Base-by-base conservation (phyloP, 768 basidiomycete species). In the Cyclocybe aegerita region DNA sequence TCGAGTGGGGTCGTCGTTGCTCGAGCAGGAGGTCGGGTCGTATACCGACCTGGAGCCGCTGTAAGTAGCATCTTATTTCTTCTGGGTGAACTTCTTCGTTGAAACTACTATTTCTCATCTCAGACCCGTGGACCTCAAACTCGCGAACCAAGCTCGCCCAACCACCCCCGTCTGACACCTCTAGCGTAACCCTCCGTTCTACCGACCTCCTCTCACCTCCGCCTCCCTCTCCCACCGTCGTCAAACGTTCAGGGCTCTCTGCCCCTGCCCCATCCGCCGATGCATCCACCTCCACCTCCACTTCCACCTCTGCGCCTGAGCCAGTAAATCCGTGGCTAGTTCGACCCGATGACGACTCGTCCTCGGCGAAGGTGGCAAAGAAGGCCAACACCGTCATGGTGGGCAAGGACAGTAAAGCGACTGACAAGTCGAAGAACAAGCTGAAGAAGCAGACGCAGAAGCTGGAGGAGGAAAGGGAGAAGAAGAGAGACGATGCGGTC, bases 291-390 rank as follows among this genome's bases (percentile, higher is more conserved):
- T 23, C 23, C 23, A 23, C 23, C 23, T 23, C 23, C n/a, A n/a
- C n/a, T n/a, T 43, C 65, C 4, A 23, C 23, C 23, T 23, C 23
- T 4, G 4, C 23, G 3, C 4, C 23, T 23, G 23, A 23, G 23
- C 4, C 23, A 23, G 23, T 23, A 50, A 98, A 98, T 65, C 95
- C 95, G 8, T 98, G 96, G 93, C 84, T 97, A 12, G 68, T 70
- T 1, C 70, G 70, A 8, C 60, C 63, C 6, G 43, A 72, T 1
- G 60, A 74, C 3, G 30, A 46, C 6, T 51, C 56, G 7, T 17
- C 45, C 12, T 45, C 47, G 8, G 64, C 68, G 15, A 86, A 82
- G 46, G 68, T 73, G 2, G 71, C 83, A 0, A 82, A 83, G 52
- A 92, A 88, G 65, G 80, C 80, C 54, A 95, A 93, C 65, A 81